phyloP scores from a whole-genome alignment of 164 flowering plant species.

The Magnolia sinica region DNA sequence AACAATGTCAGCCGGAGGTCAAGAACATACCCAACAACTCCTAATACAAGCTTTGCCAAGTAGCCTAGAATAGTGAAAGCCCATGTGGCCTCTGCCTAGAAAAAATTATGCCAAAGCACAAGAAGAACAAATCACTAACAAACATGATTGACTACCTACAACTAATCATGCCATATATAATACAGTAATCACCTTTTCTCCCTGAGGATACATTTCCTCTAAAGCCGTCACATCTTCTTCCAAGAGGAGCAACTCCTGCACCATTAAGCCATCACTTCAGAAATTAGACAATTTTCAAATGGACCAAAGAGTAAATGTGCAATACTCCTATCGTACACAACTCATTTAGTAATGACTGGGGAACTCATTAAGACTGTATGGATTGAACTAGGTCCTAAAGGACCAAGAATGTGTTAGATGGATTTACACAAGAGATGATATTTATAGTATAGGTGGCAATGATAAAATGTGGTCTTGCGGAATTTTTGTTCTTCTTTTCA shows the following conservation, averaged over 20 bases:
- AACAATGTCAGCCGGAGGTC: not conserved
- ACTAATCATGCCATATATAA: not conserved
- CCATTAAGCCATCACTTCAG: conserved; percentile 4
- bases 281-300: not conserved
- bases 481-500: no score
- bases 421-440: no score
- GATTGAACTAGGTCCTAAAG: no score
- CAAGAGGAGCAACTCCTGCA: conserved; percentile 85
- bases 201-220: conserved; percentile 99
- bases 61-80: conserved; percentile 97
- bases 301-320: not conserved
- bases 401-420: no score
- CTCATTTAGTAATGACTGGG: no score
- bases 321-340: no score
- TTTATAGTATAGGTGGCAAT: no score
- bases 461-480: no score
- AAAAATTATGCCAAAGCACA: conserved; percentile 8
- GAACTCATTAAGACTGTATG: no score
- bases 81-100: conserved; percentile 96
- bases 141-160: not conserved
- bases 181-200: conserved; percentile 69
- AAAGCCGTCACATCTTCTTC: conserved; percentile 94
- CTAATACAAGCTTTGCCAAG: conserved; percentile 81
- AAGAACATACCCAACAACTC: conserved; percentile 69
- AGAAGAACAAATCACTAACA: not conserved